Conservation (phyloP, 208 protist species). For the Wallacemonas sp. region DNA sequence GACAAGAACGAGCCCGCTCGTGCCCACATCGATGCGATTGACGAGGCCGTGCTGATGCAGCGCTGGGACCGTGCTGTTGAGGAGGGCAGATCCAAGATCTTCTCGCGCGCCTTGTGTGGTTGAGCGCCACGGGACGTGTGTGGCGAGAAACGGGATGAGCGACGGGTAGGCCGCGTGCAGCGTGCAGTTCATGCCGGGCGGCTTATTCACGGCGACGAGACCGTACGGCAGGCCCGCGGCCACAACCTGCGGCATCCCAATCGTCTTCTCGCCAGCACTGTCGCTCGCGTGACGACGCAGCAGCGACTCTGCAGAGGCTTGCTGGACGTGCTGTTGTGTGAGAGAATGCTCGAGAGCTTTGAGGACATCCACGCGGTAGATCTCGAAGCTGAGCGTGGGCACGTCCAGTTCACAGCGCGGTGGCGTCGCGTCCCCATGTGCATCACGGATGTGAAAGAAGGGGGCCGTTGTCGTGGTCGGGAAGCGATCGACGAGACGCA, state of each 20-base stretch:
- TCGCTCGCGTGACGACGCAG: no score
- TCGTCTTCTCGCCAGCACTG: not conserved
- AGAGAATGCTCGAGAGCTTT: slow-evolving; percentile 8
- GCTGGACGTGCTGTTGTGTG: not conserved
- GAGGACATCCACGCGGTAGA: slow-evolving; percentile 14
- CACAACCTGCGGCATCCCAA: slow-evolving; percentile 16
- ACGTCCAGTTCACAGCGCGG: not conserved
- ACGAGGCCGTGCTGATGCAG: slow-evolving; percentile 76
- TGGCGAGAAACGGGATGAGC: slow-evolving; percentile 41
- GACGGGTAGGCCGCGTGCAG: slow-evolving; percentile 54
- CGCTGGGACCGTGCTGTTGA: slow-evolving; percentile 23
- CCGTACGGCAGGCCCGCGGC: slow-evolving; percentile 51
- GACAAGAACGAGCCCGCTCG: slow-evolving; percentile 71
- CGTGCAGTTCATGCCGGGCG: slow-evolving; percentile 58
- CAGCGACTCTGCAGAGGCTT: no score
- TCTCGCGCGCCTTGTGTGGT: not conserved
- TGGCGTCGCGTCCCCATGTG: not conserved
- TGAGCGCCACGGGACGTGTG: slow-evolving; percentile 43
- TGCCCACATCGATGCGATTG: slow-evolving; percentile 85
- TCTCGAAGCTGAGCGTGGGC: not conserved
- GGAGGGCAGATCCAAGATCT: not conserved
- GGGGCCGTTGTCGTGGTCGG: slow-evolving; percentile 52
- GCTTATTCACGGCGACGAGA: slow-evolving; percentile 65
- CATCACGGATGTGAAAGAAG: slow-evolving; percentile 41
- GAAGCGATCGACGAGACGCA: slow-evolving; percentile 54